phyloP scores from a whole-genome alignment of 163 green algal genomes.

The Chlorella variabilis region DNA sequence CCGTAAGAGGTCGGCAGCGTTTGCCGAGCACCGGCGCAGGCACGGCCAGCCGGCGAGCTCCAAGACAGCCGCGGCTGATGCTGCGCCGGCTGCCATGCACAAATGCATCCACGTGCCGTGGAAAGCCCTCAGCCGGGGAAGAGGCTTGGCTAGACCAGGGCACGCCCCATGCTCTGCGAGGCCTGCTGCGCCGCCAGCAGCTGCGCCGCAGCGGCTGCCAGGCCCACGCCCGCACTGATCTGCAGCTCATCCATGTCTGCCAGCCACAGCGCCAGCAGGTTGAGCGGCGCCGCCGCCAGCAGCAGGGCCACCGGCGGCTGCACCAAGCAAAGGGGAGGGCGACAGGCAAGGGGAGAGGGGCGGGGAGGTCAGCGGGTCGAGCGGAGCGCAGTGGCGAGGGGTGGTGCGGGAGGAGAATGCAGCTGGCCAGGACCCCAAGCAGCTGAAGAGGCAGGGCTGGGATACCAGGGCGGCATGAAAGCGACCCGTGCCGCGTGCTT shows the following conservation, averaged over 20 bases:
- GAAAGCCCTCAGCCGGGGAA: too few species aligned
- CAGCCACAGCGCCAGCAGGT: conserved; percentile 70
- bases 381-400: too few species aligned
- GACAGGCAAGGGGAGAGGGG: background rate
- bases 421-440: background rate
- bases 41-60: too few species aligned
- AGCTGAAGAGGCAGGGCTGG: background rate
- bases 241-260: conserved; percentile 15
- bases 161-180: background rate
- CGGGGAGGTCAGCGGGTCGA: too few species aligned
- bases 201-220: conserved; percentile 11
- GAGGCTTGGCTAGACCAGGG: too few species aligned
- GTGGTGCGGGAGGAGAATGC: background rate
- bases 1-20: too few species aligned
- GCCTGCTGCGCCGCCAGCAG: conserved; percentile 27
- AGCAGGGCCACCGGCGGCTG: conserved; percentile 21
- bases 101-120: too few species aligned
- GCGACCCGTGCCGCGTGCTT: too few species aligned
- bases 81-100: too few species aligned
- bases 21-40: too few species aligned
- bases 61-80: too few species aligned
- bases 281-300: conserved; percentile 54
- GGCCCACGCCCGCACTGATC: conserved; percentile 7
- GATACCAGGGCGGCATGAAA: too few species aligned
- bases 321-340: background rate